Evolutionary conservation across 148 eudicot species (phyloP), one percentile per base, ranked within the genome.

Genomic region (Camellia granthamiana): DNA sequence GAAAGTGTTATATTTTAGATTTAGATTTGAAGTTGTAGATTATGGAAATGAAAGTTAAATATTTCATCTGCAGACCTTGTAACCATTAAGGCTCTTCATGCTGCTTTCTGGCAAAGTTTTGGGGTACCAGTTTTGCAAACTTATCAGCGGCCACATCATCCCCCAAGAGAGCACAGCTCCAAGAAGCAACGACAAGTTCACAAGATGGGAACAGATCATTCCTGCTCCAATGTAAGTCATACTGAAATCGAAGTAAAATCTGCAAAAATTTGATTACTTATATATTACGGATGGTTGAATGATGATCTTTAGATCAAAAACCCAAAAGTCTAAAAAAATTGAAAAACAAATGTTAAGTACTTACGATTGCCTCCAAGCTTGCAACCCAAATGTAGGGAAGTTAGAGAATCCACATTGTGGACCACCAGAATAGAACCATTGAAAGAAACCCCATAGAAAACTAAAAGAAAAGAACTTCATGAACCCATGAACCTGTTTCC

Each of bases 151-250:
- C 97, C 97, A 92, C 92, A 91, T 90, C 47, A 91, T 71, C 38
- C 95, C 97, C 89, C 90, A 93, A 0, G 97, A 93, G 42, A 93
- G 86, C 78, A 89, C 77, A 43, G 95, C 93, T 10, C 95, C 97
- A 72, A 90, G 62, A 65, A 93, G 93, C 84, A 90, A 71, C 9
- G 95, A 91, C 60, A 88, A 75, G 74, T 91, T 93, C 44, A 93
- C 97, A 7, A 86, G 84, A 78, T 93, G 95, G 73, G 95, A 88
- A 82, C 97, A 93, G 54, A 93, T 93, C 95, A 93, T 93, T 79
- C 97, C 97, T 0, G 95, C 93, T 75, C 97, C 97, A 56, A 91
- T 75, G 49, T 93, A 93, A 6, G 95, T 91, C 92, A 87, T 85
- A 77, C 89, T 87, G 84, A 93, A 93, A 89, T 91, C 97, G 61